Evolutionary conservation across 495 filamentous ascomycete genomes (phyloP), one percentile per base, ranked within the genome.

Genomic region (Hypoxylon perforatum): DNA sequence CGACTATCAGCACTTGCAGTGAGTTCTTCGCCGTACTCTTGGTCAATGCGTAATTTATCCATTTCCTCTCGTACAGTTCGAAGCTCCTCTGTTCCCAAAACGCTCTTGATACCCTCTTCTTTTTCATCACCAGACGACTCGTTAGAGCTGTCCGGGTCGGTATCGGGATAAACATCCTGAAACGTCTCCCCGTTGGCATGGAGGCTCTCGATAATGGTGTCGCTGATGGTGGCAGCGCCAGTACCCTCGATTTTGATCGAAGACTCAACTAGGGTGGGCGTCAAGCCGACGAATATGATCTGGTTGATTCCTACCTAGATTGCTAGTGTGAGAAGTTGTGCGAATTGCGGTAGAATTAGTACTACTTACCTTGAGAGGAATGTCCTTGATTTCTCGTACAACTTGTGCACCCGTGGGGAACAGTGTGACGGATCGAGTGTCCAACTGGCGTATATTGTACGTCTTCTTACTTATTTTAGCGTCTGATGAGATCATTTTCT

Each of bases 231-330:
- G 23, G 84, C 86, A 0, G 79, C 76, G 25, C 87, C 87, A 49
- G 81, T 86, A 52, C 88, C 88, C 66, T 90, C 87, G 57, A 92
- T 86, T 65, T 90, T 89, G 76, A 92, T 86, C 28, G 87, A 90
- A 70, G 88, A 80, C 65, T 87, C 80, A 59, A 91, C 88, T 38
- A 85, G 80, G 11, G 82, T 85, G 2, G 87, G 88, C 6, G 87
- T 85, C 23, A 92, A 78, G 12, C 89, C 91, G 12, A 85, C 71
- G 23, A 93, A 80, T 6, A 81, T 85, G 59, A 94, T 85, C 59
- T 91, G 82, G 68, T 89, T 89, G 18, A 82, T 66, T 9, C 87
- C 88, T 19, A 83, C 81, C 83, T 90, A 65, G 11, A 50, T 22
- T 28, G 19, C 17, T 22, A 39, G 38, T 54, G n/a, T 45, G 39